A percentile compares a stretch with the other conserved stretches of the same genome.
phyloP scores from a whole-genome alignment of 1,139 yeast species.

The Kodamaea sp. region DNA sequence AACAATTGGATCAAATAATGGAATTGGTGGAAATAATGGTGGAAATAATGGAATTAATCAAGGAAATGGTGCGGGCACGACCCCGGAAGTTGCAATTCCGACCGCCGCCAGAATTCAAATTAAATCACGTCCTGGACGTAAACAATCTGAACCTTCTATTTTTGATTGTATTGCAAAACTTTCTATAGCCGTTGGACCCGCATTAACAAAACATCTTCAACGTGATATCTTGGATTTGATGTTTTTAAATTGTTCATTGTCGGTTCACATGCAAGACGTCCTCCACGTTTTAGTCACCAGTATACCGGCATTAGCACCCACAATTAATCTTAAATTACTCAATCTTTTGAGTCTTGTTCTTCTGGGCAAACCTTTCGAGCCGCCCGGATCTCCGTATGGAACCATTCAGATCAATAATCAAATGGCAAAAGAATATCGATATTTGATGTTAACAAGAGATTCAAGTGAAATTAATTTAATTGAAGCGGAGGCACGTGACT shows the following conservation, averaged over 20 bases:
- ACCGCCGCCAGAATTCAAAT: conserved; percentile 9
- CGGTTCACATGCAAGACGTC: conserved; percentile 75
- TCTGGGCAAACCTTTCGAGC: conserved; percentile 76
- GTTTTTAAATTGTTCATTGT: conserved; percentile 73
- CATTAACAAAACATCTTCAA: conserved; percentile 83
- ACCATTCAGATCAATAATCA: conserved; percentile 57
- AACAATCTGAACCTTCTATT: conserved; percentile 80
- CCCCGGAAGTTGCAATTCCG: conserved; percentile 5
- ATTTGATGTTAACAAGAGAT: conserved; percentile 67
- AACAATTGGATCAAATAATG: conserved; percentile 15
- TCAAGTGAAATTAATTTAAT: too few species aligned
- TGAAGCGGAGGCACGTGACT: too few species aligned
- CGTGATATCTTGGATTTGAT: conserved; percentile 76
- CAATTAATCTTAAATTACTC: conserved; percentile 68
- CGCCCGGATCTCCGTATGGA: conserved; percentile 88
- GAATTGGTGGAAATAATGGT: conserved; percentile 4
- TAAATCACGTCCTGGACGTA: conserved; percentile 46
- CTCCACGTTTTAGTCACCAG: conserved; percentile 62
- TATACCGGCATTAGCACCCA: conserved; percentile 75
- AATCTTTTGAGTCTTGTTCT: conserved; percentile 73
- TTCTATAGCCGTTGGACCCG: conserved; percentile 92
- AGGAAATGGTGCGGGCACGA: conserved; percentile 12
- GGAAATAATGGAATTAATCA: conserved; percentile 8
- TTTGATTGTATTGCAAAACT: conserved; percentile 86
- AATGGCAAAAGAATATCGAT: conserved; percentile 74